These are phyloP conservation scores for Anacardium occidentale DNA, from an alignment of 345 rosid species.

Conservation along the genomic window DNA sequence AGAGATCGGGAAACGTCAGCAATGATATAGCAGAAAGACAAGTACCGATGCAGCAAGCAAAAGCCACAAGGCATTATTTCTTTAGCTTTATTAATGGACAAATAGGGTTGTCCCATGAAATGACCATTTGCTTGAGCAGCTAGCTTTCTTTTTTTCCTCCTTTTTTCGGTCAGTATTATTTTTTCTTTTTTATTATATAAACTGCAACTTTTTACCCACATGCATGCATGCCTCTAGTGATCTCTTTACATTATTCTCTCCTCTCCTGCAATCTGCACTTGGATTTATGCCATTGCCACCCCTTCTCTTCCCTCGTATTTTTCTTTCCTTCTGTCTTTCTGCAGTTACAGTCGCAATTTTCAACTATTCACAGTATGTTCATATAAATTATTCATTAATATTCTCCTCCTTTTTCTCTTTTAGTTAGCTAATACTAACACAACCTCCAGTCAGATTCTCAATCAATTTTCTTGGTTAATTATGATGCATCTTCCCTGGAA, in stretches of 20 bases:
- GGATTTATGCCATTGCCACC: constrained; percentile 10
- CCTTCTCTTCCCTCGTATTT: neutral
- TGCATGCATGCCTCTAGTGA: constrained; percentile 25
- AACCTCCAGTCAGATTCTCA: too few species aligned
- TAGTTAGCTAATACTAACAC: too few species aligned
- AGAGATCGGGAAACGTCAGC: constrained; percentile 11
- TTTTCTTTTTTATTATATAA: neutral
- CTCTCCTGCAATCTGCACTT: neutral
- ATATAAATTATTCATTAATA: too few species aligned
- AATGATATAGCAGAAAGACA: constrained; percentile 12
- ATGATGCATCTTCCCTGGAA: too few species aligned
- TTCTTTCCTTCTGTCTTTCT: too few species aligned
- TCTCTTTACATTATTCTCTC: constrained; percentile 11
- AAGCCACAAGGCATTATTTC: constrained; percentile 5
- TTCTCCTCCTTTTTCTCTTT: too few species aligned
- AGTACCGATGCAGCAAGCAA: constrained; percentile 28
- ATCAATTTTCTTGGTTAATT: too few species aligned
- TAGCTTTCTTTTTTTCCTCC: constrained; percentile 22
- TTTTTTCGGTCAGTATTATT: constrained; percentile 1
- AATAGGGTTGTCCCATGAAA: constrained; percentile 49
- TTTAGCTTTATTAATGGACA: constrained; percentile 33
- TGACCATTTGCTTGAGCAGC: constrained; percentile 41
- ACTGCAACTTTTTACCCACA: neutral
- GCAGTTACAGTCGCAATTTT: too few species aligned
- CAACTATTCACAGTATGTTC: too few species aligned